A percentile compares a stretch with the other conserved stretches of the same genome.
phyloP scores from a whole-genome alignment of 192 early-diverging fungal genomes.

The Coemansia sp. region DNA sequence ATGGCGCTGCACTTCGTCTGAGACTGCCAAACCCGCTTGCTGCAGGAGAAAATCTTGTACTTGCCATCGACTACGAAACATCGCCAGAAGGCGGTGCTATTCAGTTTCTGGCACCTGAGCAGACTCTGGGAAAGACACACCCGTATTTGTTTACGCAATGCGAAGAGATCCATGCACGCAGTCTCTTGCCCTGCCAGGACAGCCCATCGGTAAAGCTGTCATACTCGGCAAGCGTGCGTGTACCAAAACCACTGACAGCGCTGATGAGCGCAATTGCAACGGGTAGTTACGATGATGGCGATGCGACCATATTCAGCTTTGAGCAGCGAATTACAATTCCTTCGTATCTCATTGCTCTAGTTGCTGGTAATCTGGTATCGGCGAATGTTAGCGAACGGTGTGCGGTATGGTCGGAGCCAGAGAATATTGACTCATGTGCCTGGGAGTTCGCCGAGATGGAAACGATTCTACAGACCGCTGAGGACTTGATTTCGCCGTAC shows the following conservation, averaged over 20 bases:
- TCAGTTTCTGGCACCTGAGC: slow-evolving; percentile 89
- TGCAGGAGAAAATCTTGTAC: slow-evolving; percentile 53
- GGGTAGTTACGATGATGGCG: slow-evolving; percentile 58
- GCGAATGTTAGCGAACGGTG: slow-evolving; percentile 82
- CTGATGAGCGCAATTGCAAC: slow-evolving; percentile 88
- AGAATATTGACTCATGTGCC: slow-evolving; percentile 75
- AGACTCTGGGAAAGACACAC: slow-evolving; percentile 89
- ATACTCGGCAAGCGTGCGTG: slow-evolving; percentile 79
- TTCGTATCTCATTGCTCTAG: slow-evolving; percentile 93
- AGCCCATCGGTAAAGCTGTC: slow-evolving; percentile 84
- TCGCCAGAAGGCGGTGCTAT: slow-evolving; percentile 80
- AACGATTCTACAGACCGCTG: slow-evolving; percentile 64
- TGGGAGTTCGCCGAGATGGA: slow-evolving; percentile 90
- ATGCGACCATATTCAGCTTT: slow-evolving; percentile 71
- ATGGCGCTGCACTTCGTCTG: slow-evolving; percentile 73
- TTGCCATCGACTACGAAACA: slow-evolving; percentile 76
- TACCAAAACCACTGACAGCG: slow-evolving; percentile 75
- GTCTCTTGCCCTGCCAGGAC: slow-evolving; percentile 88
- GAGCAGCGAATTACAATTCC: slow-evolving; percentile 88
- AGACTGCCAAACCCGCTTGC: slow-evolving; percentile 51
- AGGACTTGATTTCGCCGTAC: slow-evolving; percentile 82
- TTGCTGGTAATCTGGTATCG: slow-evolving; percentile 76
- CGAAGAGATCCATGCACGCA: slow-evolving; percentile 93
- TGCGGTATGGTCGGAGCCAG: slow-evolving; percentile 93
- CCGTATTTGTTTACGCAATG: slow-evolving; percentile 98